phyloP scores from a whole-genome alignment of 371 early-diverging fungal genomes.

The Dipsacomyces acuminosporus region DNA sequence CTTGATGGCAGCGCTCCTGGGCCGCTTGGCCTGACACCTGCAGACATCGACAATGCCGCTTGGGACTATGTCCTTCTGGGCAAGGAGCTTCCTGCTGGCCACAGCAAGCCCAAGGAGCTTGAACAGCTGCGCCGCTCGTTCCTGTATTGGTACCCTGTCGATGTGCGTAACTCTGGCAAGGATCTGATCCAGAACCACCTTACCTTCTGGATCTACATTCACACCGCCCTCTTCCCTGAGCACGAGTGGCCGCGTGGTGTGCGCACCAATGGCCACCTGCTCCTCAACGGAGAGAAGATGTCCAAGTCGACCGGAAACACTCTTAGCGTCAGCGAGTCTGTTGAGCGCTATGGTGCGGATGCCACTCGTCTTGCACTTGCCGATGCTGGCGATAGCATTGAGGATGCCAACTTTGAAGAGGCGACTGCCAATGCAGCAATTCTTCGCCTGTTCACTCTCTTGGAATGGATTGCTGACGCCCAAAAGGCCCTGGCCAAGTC shows the following conservation, averaged over 20 bases:
- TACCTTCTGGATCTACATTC: conserved; percentile 98
- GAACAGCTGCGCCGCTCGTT: conserved; percentile 82
- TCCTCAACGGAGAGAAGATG: conserved; percentile 99
- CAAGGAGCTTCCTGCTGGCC: conserved; percentile 59
- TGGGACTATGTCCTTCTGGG: conserved; percentile 94
- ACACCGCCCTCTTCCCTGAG: conserved; percentile 96
- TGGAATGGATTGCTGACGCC: conserved; percentile 84
- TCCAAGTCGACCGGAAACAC: conserved; percentile 99
- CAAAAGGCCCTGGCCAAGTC: conserved; percentile 29
- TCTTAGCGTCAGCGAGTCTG: conserved; percentile 83
- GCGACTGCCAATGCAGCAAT: conserved; percentile 96
- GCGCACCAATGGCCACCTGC: conserved; percentile 97
- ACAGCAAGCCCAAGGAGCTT: conserved; percentile 50
- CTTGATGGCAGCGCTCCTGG: conserved; percentile 83
- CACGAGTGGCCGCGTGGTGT: conserved; percentile 91
- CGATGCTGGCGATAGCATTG: conserved; percentile 80
- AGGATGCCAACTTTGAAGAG: conserved; percentile 99
- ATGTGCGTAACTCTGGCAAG: conserved; percentile 98
- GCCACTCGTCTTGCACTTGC: conserved; percentile 93
- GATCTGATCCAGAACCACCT: conserved; percentile 99
- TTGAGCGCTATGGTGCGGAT: conserved; percentile 93
- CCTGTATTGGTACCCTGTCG: conserved; percentile 98
- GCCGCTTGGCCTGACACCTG: conserved; percentile 72
- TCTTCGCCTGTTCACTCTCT: conserved; percentile 85
- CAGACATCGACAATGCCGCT: conserved; percentile 88